Conservation (phyloP, 345 rosid genomes). For the Populus nigra region DNA sequence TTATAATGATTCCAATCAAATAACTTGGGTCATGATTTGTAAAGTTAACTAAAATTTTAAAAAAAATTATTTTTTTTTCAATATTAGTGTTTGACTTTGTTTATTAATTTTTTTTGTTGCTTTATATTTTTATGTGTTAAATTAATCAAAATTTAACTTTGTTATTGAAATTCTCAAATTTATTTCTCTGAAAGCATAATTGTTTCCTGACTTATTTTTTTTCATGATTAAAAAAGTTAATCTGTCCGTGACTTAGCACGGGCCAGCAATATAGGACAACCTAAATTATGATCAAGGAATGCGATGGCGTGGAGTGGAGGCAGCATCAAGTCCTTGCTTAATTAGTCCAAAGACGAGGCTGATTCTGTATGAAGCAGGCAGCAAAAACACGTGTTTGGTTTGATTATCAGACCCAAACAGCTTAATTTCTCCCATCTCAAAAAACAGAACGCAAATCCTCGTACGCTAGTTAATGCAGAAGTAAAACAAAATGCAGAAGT, state of each 20-base stretch:
- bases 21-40: too few relatives aligned
- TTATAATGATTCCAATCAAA: too few relatives aligned
- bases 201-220: too few relatives aligned
- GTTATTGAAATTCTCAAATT: too few relatives aligned
- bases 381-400: background rate
- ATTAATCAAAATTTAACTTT: too few relatives aligned
- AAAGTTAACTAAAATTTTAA: accelerated
- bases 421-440: background rate
- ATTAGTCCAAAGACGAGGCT: background rate
- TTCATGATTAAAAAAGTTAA: too few relatives aligned
- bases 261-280: background rate
- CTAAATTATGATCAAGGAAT: background rate
- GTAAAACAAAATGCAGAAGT: background rate
- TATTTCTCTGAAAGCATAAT: too few relatives aligned
- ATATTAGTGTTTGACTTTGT: too few relatives aligned
- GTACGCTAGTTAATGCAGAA: background rate
- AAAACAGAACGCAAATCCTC: constrained; percentile 4
- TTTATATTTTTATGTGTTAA: too few relatives aligned
- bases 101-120: too few relatives aligned
- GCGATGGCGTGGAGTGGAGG: constrained; percentile 11
- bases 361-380: background rate
- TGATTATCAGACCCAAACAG: background rate
- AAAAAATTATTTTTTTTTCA: too few relatives aligned
- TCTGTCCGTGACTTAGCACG: too few relatives aligned
- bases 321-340: background rate